These are phyloP conservation scores for Daldinia concentrica DNA, from an alignment of 495 filamentous ascomycete genomes.

Conservation along the genomic window DNA sequence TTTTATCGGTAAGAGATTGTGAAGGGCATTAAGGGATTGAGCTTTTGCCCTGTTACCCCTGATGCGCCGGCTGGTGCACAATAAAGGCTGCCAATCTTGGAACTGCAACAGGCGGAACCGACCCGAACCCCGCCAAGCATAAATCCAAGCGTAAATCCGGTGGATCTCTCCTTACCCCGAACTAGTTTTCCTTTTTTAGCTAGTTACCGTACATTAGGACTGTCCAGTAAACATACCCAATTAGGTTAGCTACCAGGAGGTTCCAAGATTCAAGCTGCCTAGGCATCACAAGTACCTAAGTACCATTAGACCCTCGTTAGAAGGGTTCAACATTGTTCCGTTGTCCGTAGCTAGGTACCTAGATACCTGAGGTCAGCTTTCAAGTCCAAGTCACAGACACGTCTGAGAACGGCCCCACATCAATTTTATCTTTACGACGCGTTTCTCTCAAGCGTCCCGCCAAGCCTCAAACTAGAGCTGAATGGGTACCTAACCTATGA, in stretches of 20 bases:
- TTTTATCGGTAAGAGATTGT: slow-evolving; percentile 27
- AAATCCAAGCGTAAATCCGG: slow-evolving; percentile 8
- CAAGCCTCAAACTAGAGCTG: slow-evolving; percentile 19
- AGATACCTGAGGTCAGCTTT: too few relatives aligned
- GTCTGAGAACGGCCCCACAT: slow-evolving; percentile 31
- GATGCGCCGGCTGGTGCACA: slow-evolving; percentile 1
- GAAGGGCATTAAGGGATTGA: slow-evolving; percentile 29
- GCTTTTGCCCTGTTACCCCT: slow-evolving; percentile 13
- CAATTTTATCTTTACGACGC: slow-evolving; percentile 26
- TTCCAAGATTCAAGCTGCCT: slow-evolving; percentile 4
- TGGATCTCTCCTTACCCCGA: slow-evolving; percentile 11
- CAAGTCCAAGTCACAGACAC: slow-evolving; percentile 1
- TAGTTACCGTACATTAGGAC: slow-evolving; percentile 18
- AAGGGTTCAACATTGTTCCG: slow-evolving; percentile 21
- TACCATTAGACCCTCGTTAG: neutral
- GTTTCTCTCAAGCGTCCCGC: slow-evolving; percentile 12
- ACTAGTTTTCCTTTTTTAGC: slow-evolving; percentile 27
- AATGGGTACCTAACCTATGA: neutral
- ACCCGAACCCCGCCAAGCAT: slow-evolving; percentile 22
- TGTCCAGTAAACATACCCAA: slow-evolving; percentile 19
- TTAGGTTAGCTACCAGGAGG: slow-evolving; percentile 18
- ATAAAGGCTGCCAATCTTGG: slow-evolving; percentile 21
- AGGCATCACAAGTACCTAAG: neutral
- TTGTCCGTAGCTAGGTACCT: neutral
- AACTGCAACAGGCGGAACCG: slow-evolving; percentile 15